Evolutionary conservation across 441 rosid species (phyloP).

Genomic region (Iberis amara): DNA sequence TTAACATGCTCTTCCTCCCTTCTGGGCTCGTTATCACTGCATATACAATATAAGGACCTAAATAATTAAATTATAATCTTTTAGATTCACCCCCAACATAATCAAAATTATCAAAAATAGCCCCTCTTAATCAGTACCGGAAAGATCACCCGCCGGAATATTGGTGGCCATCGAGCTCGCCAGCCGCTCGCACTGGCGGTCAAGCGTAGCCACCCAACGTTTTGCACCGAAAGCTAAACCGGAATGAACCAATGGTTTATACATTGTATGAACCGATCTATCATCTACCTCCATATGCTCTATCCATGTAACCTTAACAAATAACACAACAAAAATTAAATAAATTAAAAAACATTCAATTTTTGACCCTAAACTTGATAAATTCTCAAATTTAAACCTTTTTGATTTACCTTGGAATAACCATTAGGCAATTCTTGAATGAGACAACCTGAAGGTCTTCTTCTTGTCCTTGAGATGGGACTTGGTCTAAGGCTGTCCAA

Average conservation of each 20-base stretch:
- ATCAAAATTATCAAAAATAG: background rate
- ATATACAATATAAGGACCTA: constrained; percentile 3
- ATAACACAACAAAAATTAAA: background rate
- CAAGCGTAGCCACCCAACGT: constrained; percentile 85
- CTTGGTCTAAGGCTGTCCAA: constrained; percentile 60
- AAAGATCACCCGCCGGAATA: constrained; percentile 75
- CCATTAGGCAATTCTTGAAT: constrained; percentile 86
- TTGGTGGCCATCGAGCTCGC: constrained; percentile 87
- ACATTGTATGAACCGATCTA: constrained; percentile 61
- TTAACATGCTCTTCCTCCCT: constrained; percentile 93
- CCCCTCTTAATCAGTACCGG: constrained; percentile 38
- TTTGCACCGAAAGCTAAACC: constrained; percentile 93
- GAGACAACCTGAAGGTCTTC: constrained; percentile 91
- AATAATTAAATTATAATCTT: background rate
- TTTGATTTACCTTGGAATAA: constrained; percentile 69
- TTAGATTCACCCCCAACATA: background rate
- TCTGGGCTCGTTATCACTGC: constrained; percentile 76
- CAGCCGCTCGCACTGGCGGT: constrained; percentile 87
- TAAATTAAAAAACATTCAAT: background rate
- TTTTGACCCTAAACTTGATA: constrained; percentile 1
- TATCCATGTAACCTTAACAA: constrained; percentile 75
- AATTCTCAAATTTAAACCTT: background rate
- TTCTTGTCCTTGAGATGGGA: constrained; percentile 49
- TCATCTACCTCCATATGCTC: constrained; percentile 93
- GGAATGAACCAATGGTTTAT: constrained; percentile 54